These are phyloP conservation scores for Agaricus blazei DNA, from an alignment of 768 basidiomycete genomes.

Conservation along the genomic window DNA sequence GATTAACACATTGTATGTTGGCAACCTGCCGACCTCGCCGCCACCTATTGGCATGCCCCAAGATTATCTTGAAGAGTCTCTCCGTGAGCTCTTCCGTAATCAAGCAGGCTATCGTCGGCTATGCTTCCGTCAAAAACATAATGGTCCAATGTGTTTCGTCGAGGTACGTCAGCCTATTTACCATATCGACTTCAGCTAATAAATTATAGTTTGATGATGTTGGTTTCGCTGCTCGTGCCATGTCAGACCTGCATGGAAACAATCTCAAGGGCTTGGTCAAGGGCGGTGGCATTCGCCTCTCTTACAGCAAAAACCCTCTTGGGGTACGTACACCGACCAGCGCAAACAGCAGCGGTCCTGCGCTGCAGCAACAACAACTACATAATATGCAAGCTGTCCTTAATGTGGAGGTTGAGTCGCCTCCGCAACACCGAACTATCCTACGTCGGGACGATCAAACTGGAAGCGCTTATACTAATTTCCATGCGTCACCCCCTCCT, in stretches of 20 bases:
- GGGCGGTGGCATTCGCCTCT: constrained; percentile 91
- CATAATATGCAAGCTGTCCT: constrained; percentile 18
- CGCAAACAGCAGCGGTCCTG: constrained; percentile 31
- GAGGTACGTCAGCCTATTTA: constrained; percentile 52
- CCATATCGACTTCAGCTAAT: constrained; percentile 51
- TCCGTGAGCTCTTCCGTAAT: constrained; percentile 75
- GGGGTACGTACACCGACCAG: constrained; percentile 82
- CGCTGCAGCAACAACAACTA: constrained; percentile 38
- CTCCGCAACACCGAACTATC: constrained; percentile 15
- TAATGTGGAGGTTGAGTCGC: constrained; percentile 7
- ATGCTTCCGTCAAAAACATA: constrained; percentile 93
- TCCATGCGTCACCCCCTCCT: constrained; percentile 40
- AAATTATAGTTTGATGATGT: constrained; percentile 83
- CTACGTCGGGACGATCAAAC: constrained; percentile 13
- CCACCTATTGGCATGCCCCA: constrained; percentile 67
- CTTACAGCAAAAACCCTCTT: constrained; percentile 98
- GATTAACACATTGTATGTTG: constrained; percentile 99
- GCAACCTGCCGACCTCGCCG: constrained; percentile 84
- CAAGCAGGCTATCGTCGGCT: constrained; percentile 87
- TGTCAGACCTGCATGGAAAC: constrained; percentile 87
- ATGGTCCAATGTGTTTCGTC: constrained; percentile 99
- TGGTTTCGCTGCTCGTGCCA: constrained; percentile 73
- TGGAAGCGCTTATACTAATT: constrained; percentile 22
- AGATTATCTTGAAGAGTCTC: constrained; percentile 80
- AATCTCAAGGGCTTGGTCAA: constrained; percentile 90